phyloP scores from a whole-genome alignment of 106 monocot genomes.

The Dioscorea zingiberensis region DNA sequence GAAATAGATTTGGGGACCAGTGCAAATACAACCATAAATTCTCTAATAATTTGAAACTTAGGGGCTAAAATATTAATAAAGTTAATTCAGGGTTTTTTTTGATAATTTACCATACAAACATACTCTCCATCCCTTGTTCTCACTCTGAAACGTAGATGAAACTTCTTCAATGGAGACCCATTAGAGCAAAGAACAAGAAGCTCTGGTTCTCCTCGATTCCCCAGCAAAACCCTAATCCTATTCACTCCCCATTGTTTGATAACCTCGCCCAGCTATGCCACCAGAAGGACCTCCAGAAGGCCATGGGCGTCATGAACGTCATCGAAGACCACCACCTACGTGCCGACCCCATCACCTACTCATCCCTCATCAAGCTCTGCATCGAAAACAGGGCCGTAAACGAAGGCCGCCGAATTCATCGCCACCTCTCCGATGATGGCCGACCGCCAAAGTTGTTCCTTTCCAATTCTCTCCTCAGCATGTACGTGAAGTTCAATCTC shows the following conservation, averaged over 20 bases:
- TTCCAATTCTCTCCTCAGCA: slow-evolving; percentile 40
- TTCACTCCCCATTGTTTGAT: slow-evolving; percentile 2
- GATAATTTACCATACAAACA: no score
- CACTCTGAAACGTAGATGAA: no score
- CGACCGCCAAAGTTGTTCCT: slow-evolving; percentile 30
- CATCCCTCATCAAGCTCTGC: slow-evolving; percentile 50
- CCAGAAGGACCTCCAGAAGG: slow-evolving; percentile 35
- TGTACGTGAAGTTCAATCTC: slow-evolving; percentile 53
- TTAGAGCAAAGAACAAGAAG: no score
- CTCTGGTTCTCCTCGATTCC: no score
- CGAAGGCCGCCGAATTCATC: slow-evolving; percentile 42
- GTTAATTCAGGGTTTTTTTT: no score
- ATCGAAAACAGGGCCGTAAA: slow-evolving; percentile 13
- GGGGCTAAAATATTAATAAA: no score
- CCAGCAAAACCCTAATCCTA: no score
- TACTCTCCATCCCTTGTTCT: no score
- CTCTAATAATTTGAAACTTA: no score
- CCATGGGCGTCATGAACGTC: slow-evolving; percentile 34
- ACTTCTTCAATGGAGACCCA: no score
- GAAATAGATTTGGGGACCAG: no score
- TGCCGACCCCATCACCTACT: slow-evolving; percentile 49
- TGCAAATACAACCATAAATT: no score
- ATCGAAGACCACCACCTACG: slow-evolving; percentile 27
- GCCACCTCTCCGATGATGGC: slow-evolving; percentile 29
- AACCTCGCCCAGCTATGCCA: slow-evolving; percentile 38